A percentile compares a stretch with the other conserved stretches of the same genome.
Evolutionary conservation across 177 flowering plant genomes (phyloP).

Genomic region (Vitis hybrid): DNA sequence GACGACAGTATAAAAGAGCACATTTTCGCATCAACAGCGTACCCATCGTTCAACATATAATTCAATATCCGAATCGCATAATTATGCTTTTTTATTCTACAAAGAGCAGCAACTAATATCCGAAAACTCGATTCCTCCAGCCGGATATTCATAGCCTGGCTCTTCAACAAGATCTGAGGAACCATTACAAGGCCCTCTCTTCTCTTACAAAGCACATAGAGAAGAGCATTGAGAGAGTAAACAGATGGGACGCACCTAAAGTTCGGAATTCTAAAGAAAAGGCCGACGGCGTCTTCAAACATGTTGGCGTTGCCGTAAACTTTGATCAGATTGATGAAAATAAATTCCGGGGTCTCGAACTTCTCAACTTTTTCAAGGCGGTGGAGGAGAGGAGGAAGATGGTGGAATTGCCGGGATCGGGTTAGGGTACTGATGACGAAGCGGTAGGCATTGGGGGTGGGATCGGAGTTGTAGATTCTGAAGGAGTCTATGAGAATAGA

Average conservation of each 20-base stretch:
- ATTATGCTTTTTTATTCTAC: constrained; percentile 45
- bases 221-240: constrained; percentile 53
- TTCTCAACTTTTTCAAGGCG: constrained; percentile 44
- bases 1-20: constrained; percentile 51
- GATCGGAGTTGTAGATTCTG: constrained; percentile 37
- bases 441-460: constrained; percentile 60
- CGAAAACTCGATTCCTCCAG: constrained; percentile 57
- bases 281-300: constrained; percentile 46
- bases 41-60: constrained; percentile 45
- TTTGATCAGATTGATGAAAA: constrained; percentile 47
- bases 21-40: constrained; percentile 34
- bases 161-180: constrained; percentile 45
- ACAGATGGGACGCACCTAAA: constrained; percentile 72
- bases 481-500: constrained; percentile 51
- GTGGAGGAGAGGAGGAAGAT: constrained; percentile 45
- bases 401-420: constrained; percentile 31
- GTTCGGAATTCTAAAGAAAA: constrained; percentile 56
- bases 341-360: constrained; percentile 53
- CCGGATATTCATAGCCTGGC: constrained; percentile 47
- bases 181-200: constrained; percentile 39
- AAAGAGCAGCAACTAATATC: constrained; percentile 52
- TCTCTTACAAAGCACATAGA: constrained; percentile 41
- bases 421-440: constrained; percentile 49
- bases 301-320: constrained; percentile 31
- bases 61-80: constrained; percentile 53